Evolutionary conservation across 2,329 filamentous ascomycete genomes (phyloP), one percentile per base, ranked within the genome.

Genomic region (Sporothrix brunneoviolacea): DNA sequence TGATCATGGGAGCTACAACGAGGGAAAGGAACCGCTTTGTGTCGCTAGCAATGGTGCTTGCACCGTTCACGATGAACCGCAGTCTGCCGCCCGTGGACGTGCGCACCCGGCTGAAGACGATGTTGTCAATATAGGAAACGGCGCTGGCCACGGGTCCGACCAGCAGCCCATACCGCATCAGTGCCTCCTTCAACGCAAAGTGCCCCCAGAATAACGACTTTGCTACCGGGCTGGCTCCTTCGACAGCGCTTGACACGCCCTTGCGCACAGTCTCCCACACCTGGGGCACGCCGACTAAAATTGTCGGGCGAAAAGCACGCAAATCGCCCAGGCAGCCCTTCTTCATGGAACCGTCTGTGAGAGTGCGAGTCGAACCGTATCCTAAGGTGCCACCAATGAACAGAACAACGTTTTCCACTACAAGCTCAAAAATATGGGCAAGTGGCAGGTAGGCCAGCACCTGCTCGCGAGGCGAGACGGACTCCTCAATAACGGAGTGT

Each of bases 221-320:
- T 52, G 84, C 77, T 37, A 97, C 52, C n/a, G 77, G 68, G 61
- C 83, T 83, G 55, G 85, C 79, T 52, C 77, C 72, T 63, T 87
- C 84, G 54, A 97, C 83, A 68, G 90, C 89, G 60, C 74, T 70
- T 57, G 91, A 74, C 61, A 98, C 87, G 49, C 93, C 93, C 75
- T 98, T 98, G 75, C 90, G 91, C 61, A 98, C 86, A 1, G 88
- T 91, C 71, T 98, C 93, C 91, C 91, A 98, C 28, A 98, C 86
- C 52, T 94, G 91, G 2, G 93, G 93, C 3, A 98, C 93, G 66
- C 93, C 93, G 35, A 96, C 86, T 65, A 98, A 79, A 64, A 96
- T 79, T 2, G 90, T 94, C 1, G 93, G 93, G 60, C 79, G 80
- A 65, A 97, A 86, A 63, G 96, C 91, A 54, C 87, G 86, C 70